Evolutionary conservation across 257 asterid species (phyloP).

Genomic region (Echites panduratus): DNA sequence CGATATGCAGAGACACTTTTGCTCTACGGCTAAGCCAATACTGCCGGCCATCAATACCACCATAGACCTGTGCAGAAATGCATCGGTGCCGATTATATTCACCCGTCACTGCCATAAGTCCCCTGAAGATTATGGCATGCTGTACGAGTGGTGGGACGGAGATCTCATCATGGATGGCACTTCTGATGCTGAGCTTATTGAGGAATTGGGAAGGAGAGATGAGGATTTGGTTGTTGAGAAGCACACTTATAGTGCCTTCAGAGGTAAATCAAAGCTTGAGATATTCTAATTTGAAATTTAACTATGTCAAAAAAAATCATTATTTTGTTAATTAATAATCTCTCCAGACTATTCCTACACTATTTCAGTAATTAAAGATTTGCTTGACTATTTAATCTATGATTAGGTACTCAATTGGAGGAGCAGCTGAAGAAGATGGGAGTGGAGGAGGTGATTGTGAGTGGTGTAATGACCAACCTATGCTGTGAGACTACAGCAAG

Average conservation of each 20-base stretch:
- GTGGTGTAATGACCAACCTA: constrained; percentile 72
- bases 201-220: constrained; percentile 30
- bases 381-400: neutral
- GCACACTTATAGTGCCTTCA: constrained; percentile 66
- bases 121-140: constrained; percentile 47
- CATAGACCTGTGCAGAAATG: constrained; percentile 49
- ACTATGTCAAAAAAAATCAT: too few relatives aligned
- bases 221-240: constrained; percentile 48
- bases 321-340: too few relatives aligned
- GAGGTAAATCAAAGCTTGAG: constrained; percentile 21
- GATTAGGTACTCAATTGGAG: constrained; percentile 58
- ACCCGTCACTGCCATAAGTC: constrained; percentile 76
- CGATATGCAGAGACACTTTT: constrained; percentile 60
- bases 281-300: too few relatives aligned
- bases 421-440: constrained; percentile 49
- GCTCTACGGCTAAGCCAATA: constrained; percentile 48
- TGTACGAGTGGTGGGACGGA: constrained; percentile 75
- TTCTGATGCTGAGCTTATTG: constrained; percentile 42
- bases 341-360: too few relatives aligned
- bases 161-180: constrained; percentile 62
- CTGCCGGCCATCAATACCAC: constrained; percentile 43
- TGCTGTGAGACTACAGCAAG: constrained; percentile 83
- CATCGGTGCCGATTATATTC: constrained; percentile 55
- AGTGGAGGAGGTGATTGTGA: constrained; percentile 67
- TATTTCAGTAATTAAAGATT: too few relatives aligned